phyloP scores from a whole-genome alignment of 257 asterid genomes.

The Fraxinus pennsylvanica region DNA sequence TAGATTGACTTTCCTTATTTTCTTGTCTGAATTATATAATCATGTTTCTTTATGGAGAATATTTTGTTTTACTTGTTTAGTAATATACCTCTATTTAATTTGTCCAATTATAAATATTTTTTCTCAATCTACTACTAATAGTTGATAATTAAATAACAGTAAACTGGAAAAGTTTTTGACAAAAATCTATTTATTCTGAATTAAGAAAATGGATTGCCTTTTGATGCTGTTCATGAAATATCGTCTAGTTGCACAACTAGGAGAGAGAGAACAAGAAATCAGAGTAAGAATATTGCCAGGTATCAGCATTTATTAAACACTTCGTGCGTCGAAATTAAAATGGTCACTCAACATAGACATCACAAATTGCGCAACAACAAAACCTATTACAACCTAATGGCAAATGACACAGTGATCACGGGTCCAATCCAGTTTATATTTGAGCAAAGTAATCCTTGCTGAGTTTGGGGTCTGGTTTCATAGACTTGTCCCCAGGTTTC shows the following conservation, averaged over 20 bases:
- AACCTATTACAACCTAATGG: slow-evolving; percentile 6
- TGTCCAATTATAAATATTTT: too few species aligned
- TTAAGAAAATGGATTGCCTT: background rate
- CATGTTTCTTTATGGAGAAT: too few species aligned
- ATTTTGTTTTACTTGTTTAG: too few species aligned
- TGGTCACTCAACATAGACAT: background rate
- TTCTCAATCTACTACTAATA: too few species aligned
- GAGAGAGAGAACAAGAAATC: background rate
- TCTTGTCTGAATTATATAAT: too few species aligned
- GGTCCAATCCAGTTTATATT: slow-evolving; percentile 32
- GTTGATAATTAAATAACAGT: too few species aligned
- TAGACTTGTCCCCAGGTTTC: slow-evolving; percentile 98
- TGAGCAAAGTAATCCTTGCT: slow-evolving; percentile 97
- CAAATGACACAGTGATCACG: background rate
- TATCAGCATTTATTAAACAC: background rate
- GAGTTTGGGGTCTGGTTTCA: slow-evolving; percentile 92
- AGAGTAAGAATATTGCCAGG: background rate
- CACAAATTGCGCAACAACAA: background rate
- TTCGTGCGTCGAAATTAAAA: background rate
- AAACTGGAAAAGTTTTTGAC: too few species aligned
- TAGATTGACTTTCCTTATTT: too few species aligned
- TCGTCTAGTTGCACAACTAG: background rate
- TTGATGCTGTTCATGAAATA: background rate
- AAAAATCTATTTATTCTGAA: background rate
- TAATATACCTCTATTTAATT: too few species aligned